Evolutionary conservation across 108 stramenopile species (phyloP), one percentile per base, ranked within the genome.

Genomic region (Skeletonema menzelii): DNA sequence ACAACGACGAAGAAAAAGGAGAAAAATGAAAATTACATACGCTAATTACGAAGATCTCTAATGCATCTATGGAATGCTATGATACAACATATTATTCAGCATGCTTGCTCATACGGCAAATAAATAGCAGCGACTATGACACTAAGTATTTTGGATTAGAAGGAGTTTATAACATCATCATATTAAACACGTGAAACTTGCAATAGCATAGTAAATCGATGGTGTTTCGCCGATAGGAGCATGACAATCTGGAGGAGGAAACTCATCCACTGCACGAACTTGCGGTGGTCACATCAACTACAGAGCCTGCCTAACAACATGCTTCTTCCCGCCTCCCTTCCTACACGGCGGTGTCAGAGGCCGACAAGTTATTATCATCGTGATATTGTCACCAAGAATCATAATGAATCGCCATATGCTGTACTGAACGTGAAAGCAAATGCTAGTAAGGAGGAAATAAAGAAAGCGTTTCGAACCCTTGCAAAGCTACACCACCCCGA

Each of bases 401-500:
- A 42, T 42, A 42, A 42, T 42, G 40, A 42, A 42, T 42, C 40
- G 3, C 58, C 58, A 47, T 46, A 59, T 15, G 58, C 14, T 14
- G 58, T 59, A n/a, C 15, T 59, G 5, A 35, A 46, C 13, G 42
- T 59, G 27, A 38, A 47, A 47, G 46, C 58, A 47, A 59, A 47
- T 47, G 58, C 58, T 0, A 59, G 42, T 15, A 59, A 38, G 15
- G 58, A 59, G 0, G 58, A 59, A 59, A 59, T 59, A 14, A 59
- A 59, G 58, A n/a, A 12, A n/a, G 40, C 40, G 15, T 42, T 42
- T 42, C 14, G 40, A 42, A 42, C 15, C 40, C 63, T 72, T 11
- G 72, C 72, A 26, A 72, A 72, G 49, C 46, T 31, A 12, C 60
- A 72, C 27, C 72, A 72, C 11, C 69, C 69, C 14, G 69, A 69